These are phyloP conservation scores for Geotrichum bryndzae DNA, from an alignment of 1,139 yeast species.

Conservation along the genomic window DNA sequence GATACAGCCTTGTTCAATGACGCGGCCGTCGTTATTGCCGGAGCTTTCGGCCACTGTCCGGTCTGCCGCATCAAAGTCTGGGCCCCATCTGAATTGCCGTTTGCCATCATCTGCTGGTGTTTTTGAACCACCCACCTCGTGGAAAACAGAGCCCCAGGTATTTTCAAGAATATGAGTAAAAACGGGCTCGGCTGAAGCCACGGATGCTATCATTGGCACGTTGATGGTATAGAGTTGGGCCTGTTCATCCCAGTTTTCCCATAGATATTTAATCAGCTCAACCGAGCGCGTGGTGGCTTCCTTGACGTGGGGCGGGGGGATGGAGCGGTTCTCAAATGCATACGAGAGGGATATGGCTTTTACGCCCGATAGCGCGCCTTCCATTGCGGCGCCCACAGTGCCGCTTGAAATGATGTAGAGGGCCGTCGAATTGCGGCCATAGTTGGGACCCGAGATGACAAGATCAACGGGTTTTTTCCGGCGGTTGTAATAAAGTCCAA, in stretches of 20 bases:
- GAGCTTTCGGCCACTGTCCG: conserved; percentile 49
- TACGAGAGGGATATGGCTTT: conserved; percentile 76
- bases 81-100: conserved; percentile 64
- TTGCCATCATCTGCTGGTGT: conserved; percentile 45
- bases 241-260: conserved; percentile 47
- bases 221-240: conserved; percentile 76
- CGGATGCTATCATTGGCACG: conserved; percentile 58
- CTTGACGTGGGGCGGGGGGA: conserved; percentile 33
- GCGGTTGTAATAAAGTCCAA: conserved; percentile 53
- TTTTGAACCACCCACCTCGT: conserved; percentile 28
- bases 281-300: conserved; percentile 68
- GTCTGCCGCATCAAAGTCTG: conserved; percentile 68
- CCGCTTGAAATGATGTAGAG: conserved; percentile 86
- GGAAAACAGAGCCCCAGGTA: conserved; percentile 64
- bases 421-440: conserved; percentile 86
- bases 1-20: conserved; percentile 38
- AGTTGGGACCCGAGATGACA: conserved; percentile 91
- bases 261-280: conserved; percentile 52
- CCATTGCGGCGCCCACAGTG: conserved; percentile 96
- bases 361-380: conserved; percentile 73
- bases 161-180: conserved; percentile 77
- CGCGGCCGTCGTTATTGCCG: conserved; percentile 45
- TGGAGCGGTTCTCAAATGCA: conserved; percentile 52
- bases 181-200: conserved; percentile 54
- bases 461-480: conserved; percentile 62